Evolutionary conservation across 2,329 filamentous ascomycete genomes (phyloP), one percentile per base, ranked within the genome.

Genomic region (Ophiocordyceps camponoti-floridani): DNA sequence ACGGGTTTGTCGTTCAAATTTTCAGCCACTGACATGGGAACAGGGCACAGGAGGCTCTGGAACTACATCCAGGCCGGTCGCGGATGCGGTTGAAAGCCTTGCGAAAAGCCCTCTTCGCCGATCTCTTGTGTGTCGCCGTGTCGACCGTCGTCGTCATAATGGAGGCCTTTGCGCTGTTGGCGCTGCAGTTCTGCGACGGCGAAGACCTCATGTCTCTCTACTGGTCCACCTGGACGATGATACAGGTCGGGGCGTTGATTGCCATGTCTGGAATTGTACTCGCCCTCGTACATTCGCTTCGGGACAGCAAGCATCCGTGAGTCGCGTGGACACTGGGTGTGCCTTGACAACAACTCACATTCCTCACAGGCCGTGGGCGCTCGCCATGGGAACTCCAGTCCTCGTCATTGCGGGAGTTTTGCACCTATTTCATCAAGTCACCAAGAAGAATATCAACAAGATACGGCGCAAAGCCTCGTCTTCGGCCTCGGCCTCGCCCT

Each of bases 141-240:
- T 66, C 70, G 0, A 60, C 67, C 4, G 57, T 58, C 30, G 58
- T 68, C 12, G 61, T 74, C 27, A 58, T 75, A 44, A 63, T 77
- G 57, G 73, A 78, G 53, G 69, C 69, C 13, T 77, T 69, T 46
- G 59, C 62, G 11, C 64, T 75, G 16, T 52, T 75, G 46, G 69
- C 69, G 1, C 56, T 75, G 4, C 70, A 77, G 50, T 78, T 74
- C 50, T 78, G 74, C 49, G 70, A 74, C 35, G 73, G 72, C 10
- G 74, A 78, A 51, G 69, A 76, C 50, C 64, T 77, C 45, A 75
- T 76, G 59, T 66, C 68, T 1, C 58, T 77, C 0, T 77, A 75
- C 56, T 77, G 73, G 73, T 69, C 73, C 0, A 75, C 73, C 2
- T 77, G 73, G 71, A 73, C 71, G 19, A 72, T 75, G 64, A 60